A percentile compares a stretch with the other conserved stretches of the same genome.
phyloP scores from a whole-genome alignment of 345 rosid genomes.

The Hibiscus tridactylites region DNA sequence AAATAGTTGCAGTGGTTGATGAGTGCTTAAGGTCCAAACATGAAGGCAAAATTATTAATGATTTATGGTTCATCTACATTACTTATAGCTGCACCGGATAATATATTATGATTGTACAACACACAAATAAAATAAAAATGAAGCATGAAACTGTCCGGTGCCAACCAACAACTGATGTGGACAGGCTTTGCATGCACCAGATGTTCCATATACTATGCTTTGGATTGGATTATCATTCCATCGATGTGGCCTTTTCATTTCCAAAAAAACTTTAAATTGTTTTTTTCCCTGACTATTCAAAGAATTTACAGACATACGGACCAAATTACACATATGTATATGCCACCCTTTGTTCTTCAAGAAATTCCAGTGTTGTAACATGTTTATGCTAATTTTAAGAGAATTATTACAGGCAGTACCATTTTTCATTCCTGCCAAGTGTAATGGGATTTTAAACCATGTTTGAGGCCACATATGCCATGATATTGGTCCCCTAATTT shows the following conservation, averaged over 20 bases:
- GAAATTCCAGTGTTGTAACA: too few relatives aligned
- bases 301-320: too few relatives aligned
- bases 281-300: neutral
- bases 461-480: constrained; percentile 3
- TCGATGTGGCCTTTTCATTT: neutral
- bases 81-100: neutral
- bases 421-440: too few relatives aligned
- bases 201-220: neutral
- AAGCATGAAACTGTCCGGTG: neutral
- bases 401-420: too few relatives aligned
- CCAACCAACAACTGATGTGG: neutral
- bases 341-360: neutral
- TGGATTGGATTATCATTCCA: neutral
- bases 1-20: neutral
- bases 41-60: neutral
- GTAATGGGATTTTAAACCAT: too few relatives aligned
- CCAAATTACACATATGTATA: too few relatives aligned
- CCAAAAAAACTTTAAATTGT: too few relatives aligned
- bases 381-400: too few relatives aligned
- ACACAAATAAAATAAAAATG: neutral
- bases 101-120: neutral
- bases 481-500: constrained; percentile 10
- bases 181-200: neutral
- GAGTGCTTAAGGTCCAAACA: neutral
- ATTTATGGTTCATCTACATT: neutral